Base-by-base conservation (phyloP, 2,329 filamentous ascomycete genomes). In the Ambrosiella cleistominuta region DNA sequence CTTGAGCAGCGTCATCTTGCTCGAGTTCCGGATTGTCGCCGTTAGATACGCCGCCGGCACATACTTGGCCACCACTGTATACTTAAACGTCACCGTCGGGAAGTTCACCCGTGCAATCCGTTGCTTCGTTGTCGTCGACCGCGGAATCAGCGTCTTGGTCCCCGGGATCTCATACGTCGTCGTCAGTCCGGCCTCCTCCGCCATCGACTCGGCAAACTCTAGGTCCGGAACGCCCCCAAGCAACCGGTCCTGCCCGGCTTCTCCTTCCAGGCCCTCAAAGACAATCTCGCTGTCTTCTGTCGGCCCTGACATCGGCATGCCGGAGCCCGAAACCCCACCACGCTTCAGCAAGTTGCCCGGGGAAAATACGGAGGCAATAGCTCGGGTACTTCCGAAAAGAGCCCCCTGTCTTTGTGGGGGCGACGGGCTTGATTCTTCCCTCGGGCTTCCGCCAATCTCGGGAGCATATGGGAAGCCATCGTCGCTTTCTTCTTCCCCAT, bases 121-220 rank as follows among this genome's bases (percentile, higher is more conserved):
- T 66, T 83, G 80, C 66, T 80, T 79, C 15, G 73, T 75, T 0
- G 72, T 68, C 0, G 72, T 74, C 37, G 71, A 69, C 13, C 72
- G 74, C 1, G 80, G 77, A 0, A 69, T 65, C 3, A 84, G 70
- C 0, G 79, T 80, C 67, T 81, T 81, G 38, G 71, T 64, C 0
- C 76, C 77, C 0, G 79, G 78, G 0, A 83, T 71, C 58, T 82
- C 79, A 65, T 83, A 83, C 1, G 75, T 80, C 0, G 77, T 75
- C 0, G 79, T 81, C 57, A 83, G 69, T 4, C 80, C 81, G 0
- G 73, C 75, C 63, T 83, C 79, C 61, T 80, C 78, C 61, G 80
- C 73, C 4, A 72, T 67, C 0, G 77, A 77, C 60, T 81, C 76
- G 62, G 77, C 69, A 64, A 77, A 76, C 12, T 66, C 68, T 6